These are phyloP conservation scores for Cladosporium sp. DNA, from an alignment of 2,329 filamentous ascomycete genomes.

Conservation along the genomic window DNA sequence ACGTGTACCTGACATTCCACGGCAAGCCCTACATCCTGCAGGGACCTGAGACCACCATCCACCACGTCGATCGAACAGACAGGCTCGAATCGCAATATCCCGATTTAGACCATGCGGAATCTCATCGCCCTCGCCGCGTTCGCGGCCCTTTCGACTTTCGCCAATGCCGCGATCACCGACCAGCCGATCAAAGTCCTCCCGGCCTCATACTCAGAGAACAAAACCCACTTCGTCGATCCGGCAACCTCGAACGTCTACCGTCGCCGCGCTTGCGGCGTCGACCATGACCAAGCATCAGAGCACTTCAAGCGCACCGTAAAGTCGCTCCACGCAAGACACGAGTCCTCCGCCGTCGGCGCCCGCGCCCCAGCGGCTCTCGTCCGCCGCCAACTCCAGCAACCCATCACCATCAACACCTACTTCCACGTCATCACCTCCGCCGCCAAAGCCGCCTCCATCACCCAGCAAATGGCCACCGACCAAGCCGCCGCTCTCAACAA, in stretches of 20 bases:
- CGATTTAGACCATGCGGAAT: slow-evolving; percentile 23
- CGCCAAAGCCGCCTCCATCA: slow-evolving; percentile 42
- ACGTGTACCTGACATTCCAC: slow-evolving; percentile 20
- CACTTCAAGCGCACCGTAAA: slow-evolving; percentile 44
- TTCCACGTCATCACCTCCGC: slow-evolving; percentile 49
- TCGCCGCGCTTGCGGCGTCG: slow-evolving; percentile 49
- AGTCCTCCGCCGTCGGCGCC: slow-evolving; percentile 27
- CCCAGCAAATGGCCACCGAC: slow-evolving; percentile 43
- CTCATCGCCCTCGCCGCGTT: slow-evolving; percentile 23
- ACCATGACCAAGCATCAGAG: slow-evolving; percentile 39
- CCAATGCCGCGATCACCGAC: slow-evolving; percentile 18
- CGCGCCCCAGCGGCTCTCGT: slow-evolving; percentile 27
- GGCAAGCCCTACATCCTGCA: slow-evolving; percentile 11
- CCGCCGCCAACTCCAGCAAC: slow-evolving; percentile 26
- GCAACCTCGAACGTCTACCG: slow-evolving; percentile 33
- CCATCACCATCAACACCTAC: slow-evolving; percentile 45
- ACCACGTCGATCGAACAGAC: slow-evolving; percentile 12
- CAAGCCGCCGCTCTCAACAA: slow-evolving; percentile 46
- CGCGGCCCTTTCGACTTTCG: slow-evolving; percentile 21
- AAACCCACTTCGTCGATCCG: slow-evolving; percentile 33
- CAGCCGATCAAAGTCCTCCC: slow-evolving; percentile 12
- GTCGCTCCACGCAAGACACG: slow-evolving; percentile 37
- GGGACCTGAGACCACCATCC: slow-evolving; percentile 20
- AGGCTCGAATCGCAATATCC: not conserved
- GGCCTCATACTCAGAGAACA: slow-evolving; percentile 7